A percentile compares a stretch with the other conserved stretches of the same genome.
Conservation (phyloP, 345 rosid species). For the Sonneratia caseolaris region DNA sequence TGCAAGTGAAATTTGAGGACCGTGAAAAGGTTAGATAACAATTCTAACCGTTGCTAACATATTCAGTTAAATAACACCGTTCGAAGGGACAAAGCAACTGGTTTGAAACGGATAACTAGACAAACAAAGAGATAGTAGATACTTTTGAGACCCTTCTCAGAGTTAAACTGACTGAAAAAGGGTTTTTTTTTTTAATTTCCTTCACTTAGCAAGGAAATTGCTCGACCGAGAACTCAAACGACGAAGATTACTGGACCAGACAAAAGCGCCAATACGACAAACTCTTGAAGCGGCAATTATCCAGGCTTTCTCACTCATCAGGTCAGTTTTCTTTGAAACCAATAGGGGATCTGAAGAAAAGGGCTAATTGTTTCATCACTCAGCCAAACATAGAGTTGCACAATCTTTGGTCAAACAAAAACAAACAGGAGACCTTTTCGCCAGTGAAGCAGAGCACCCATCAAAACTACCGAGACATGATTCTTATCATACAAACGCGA, state of each 20-base stretch:
- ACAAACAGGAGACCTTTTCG: background rate
- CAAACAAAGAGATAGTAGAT: background rate
- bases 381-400: background rate
- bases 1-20: background rate
- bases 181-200: background rate
- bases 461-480: background rate
- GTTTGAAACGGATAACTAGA: background rate
- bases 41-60: background rate
- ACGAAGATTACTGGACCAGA: background rate
- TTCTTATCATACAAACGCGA: background rate
- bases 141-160: background rate
- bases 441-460: background rate
- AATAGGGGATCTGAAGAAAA: background rate
- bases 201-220: no score
- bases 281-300: background rate
- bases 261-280: background rate
- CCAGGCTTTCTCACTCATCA: background rate
- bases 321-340: background rate
- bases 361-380: background rate
- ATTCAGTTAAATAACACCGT: background rate
- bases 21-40: background rate
- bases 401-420: background rate
- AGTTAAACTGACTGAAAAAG: background rate
- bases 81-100: background rate
- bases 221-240: background rate